These are phyloP conservation scores for Nemophila menziesii DNA, from an alignment of 257 asterid species.

Conservation along the genomic window DNA sequence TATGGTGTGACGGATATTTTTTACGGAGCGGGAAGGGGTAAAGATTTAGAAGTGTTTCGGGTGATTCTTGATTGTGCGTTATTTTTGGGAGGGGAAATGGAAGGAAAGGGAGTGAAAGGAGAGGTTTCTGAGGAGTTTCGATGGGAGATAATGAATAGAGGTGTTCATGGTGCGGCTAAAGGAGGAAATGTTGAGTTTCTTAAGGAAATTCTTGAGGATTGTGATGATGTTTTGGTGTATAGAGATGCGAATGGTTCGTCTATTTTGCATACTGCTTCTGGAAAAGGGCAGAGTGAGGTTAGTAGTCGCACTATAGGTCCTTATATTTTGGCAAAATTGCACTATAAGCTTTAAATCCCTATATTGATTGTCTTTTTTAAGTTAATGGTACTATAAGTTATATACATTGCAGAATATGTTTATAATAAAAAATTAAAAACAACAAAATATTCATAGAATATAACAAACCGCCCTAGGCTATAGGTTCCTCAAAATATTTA, in stretches of 20 bases:
- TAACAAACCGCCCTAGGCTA: no score
- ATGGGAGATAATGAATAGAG: slow-evolving; percentile 54
- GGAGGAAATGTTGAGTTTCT: slow-evolving; percentile 64
- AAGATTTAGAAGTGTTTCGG: slow-evolving; percentile 43
- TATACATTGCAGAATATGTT: no score
- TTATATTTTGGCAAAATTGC: no score
- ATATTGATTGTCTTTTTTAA: no score
- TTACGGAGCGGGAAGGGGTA: slow-evolving; percentile 73
- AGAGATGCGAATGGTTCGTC: slow-evolving; percentile 68
- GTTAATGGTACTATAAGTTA: no score
- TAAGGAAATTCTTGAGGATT: slow-evolving; percentile 43
- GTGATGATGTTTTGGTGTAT: slow-evolving; percentile 41
- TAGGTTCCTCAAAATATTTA: no score
- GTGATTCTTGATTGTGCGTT: slow-evolving; percentile 33
- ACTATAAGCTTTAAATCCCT: no score
- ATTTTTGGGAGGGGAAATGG: slow-evolving; percentile 9
- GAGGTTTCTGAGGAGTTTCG: slow-evolving; percentile 28
- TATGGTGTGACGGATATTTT: slow-evolving; percentile 80
- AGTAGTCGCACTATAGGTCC: slow-evolving; percentile 1
- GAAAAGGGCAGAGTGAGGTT: slow-evolving; percentile 71
- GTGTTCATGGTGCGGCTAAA: slow-evolving; percentile 74
- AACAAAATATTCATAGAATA: no score
- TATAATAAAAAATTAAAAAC: no score
- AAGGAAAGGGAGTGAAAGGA: slow-evolving; percentile 15
- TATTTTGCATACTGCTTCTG: slow-evolving; percentile 67